Conservation (phyloP, 2,329 filamentous ascomycete species). For the Talaromyces amestolkiae region DNA sequence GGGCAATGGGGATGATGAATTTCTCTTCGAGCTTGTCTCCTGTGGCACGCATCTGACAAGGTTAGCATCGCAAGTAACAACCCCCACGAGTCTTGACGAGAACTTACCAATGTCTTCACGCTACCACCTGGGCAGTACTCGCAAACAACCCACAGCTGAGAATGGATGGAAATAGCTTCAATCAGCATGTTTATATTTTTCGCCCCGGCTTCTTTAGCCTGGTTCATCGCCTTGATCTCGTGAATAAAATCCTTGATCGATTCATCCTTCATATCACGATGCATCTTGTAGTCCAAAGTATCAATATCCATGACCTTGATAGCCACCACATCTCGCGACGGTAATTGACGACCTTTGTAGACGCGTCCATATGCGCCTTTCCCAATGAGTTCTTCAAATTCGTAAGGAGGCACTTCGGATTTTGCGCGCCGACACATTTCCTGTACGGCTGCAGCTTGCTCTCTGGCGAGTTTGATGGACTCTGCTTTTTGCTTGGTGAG, state of each 20-base stretch:
- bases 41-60: slow-evolving; percentile 47
- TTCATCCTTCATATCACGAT: slow-evolving; percentile 48
- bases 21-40: slow-evolving; percentile 55
- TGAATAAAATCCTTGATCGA: slow-evolving; percentile 57
- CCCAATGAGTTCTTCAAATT: slow-evolving; percentile 52
- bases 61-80: background rate
- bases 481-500: slow-evolving; percentile 51
- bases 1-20: slow-evolving; percentile 63
- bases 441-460: slow-evolving; percentile 45
- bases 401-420: slow-evolving; percentile 45
- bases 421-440: slow-evolving; percentile 49
- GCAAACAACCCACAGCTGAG: slow-evolving; percentile 65
- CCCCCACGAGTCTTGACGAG: no score
- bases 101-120: slow-evolving; percentile 60
- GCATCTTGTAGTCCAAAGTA: slow-evolving; percentile 47
- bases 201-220: slow-evolving; percentile 61
- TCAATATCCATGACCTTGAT: slow-evolving; percentile 54
- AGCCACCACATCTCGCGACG: slow-evolving; percentile 45
- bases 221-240: slow-evolving; percentile 62
- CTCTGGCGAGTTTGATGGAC: slow-evolving; percentile 46
- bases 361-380: slow-evolving; percentile 53
- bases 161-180: slow-evolving; percentile 62
- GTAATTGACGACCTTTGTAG: slow-evolving; percentile 47
- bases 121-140: slow-evolving; percentile 67
- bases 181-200: slow-evolving; percentile 64